These are phyloP conservation scores for Diplocarpon mali DNA, from an alignment of 2,329 filamentous ascomycete genomes.

Conservation along the genomic window DNA sequence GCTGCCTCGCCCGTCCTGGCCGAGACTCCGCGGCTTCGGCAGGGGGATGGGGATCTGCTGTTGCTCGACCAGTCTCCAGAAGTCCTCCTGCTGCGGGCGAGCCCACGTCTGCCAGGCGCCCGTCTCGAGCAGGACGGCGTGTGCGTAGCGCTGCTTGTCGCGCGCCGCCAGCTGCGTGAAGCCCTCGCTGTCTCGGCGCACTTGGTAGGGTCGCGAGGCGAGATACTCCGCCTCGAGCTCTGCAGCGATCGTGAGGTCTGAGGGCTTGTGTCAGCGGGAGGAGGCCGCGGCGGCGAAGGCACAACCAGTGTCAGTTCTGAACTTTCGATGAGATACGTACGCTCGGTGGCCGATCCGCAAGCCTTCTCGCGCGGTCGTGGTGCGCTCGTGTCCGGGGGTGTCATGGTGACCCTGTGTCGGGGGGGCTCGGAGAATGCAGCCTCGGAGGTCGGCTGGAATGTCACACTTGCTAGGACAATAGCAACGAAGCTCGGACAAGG, in stretches of 20 bases:
- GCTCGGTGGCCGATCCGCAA: constrained; percentile 15
- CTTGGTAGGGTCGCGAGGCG: constrained; percentile 19
- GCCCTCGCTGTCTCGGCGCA: constrained; percentile 16
- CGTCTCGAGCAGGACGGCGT: constrained; percentile 17
- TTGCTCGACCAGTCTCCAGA: constrained; percentile 19
- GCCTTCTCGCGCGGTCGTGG: constrained; percentile 16
- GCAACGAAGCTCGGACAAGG: constrained; percentile 4
- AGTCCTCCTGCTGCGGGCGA: constrained; percentile 19
- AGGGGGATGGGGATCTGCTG: constrained; percentile 22
- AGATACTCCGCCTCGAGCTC: constrained; percentile 20
- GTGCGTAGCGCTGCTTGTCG: constrained; percentile 21
- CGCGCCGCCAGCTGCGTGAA: constrained; percentile 13
- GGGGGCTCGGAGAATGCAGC: constrained; percentile 11
- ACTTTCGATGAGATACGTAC: constrained; percentile 10
- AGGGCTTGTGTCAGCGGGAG: constrained; percentile 3
- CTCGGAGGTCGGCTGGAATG: constrained; percentile 12
- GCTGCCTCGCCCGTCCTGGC: constrained; percentile 17
- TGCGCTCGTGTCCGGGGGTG: constrained; percentile 19
- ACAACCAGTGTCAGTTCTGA: too few species aligned
- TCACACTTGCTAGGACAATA: constrained; percentile 18
- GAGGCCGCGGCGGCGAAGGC: too few species aligned
- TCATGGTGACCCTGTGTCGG: constrained; percentile 16
- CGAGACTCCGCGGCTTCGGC: constrained; percentile 17
- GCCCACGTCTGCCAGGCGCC: constrained; percentile 20
- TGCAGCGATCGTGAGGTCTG: constrained; percentile 22